Conservation (phyloP, 2,329 filamentous ascomycete genomes). For the Davidsoniella australis region DNA sequence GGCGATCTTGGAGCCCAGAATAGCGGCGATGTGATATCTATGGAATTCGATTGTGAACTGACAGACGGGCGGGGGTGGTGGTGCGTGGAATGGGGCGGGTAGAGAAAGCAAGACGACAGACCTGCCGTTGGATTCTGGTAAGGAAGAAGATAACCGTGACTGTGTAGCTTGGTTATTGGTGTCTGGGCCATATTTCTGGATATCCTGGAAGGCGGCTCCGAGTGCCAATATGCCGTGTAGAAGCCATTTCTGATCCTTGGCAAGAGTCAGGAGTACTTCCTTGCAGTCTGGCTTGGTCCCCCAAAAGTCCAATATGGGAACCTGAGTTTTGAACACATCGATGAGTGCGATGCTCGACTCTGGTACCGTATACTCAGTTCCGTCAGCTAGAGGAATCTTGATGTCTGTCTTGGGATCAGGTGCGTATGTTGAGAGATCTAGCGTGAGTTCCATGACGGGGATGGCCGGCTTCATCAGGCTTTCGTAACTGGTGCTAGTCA, state of each 20-base stretch:
- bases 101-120: no score
- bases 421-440: neutral
- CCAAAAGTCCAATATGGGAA: neutral
- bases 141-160: slow-evolving; percentile 5
- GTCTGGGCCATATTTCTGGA: neutral
- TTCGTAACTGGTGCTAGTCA: neutral
- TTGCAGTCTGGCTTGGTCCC: neutral
- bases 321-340: neutral
- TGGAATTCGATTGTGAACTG: slow-evolving; percentile 25
- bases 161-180: neutral
- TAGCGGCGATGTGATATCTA: slow-evolving; percentile 27
- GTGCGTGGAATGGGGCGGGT: no score
- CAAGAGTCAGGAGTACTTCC: slow-evolving; percentile 8
- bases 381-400: slow-evolving; percentile 4
- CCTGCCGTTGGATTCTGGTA: no score
- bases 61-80: slow-evolving; percentile 13
- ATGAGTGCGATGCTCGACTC: neutral
- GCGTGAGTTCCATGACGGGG: neutral
- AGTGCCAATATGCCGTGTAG: slow-evolving; percentile 8
- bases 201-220: slow-evolving; percentile 14
- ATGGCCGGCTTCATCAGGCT: slow-evolving; percentile 4
- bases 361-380: neutral
- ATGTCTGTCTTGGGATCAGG: neutral
- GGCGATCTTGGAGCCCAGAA: slow-evolving; percentile 30
- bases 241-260: slow-evolving; percentile 15